Conservation (phyloP, 805 yeast genomes). For the Ogataea philodendri region DNA sequence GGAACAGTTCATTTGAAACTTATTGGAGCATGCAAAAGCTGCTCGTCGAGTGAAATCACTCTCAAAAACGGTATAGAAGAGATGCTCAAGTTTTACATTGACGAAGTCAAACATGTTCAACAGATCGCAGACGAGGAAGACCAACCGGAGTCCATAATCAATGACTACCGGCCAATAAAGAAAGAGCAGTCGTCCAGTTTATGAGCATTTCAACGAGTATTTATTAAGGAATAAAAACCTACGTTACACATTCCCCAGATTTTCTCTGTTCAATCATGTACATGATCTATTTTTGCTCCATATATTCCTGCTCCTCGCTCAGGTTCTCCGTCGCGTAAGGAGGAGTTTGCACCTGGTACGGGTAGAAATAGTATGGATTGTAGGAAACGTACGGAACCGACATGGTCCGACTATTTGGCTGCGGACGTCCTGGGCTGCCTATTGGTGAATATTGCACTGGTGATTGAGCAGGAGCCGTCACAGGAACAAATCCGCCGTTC, state of each 20-base stretch:
- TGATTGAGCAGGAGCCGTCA: slow-evolving; percentile 6
- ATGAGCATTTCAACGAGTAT: slow-evolving; percentile 21
- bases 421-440: slow-evolving; percentile 12
- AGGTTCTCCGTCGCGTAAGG: slow-evolving; percentile 1
- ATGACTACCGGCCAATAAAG: slow-evolving; percentile 1
- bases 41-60: slow-evolving; percentile 89
- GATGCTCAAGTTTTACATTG: slow-evolving; percentile 96
- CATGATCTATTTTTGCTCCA: slow-evolving; percentile 2
- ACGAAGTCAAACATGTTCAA: slow-evolving; percentile 85
- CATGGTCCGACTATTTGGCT: slow-evolving; percentile 12
- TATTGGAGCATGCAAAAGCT: slow-evolving; percentile 94
- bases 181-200: slow-evolving; percentile 37
- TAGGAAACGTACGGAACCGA: slow-evolving; percentile 19
- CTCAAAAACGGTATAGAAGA: slow-evolving; percentile 93
- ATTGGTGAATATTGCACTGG: slow-evolving; percentile 2
- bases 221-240: slow-evolving; percentile 7
- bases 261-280: too few relatives aligned
- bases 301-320: background rate
- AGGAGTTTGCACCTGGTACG: slow-evolving; percentile 15
- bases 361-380: slow-evolving; percentile 24
- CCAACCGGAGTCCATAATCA: slow-evolving; percentile 21
- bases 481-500: slow-evolving; percentile 4
- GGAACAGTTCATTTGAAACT: slow-evolving; percentile 87
- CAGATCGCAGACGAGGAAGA: slow-evolving; percentile 85
- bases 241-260: too few relatives aligned